Percentiles rank a stretch among this genome's conserved stretches.
Evolutionary conservation across 108 stramenopile genomes (phyloP).

Genomic region (Schizochytrium sp.): DNA sequence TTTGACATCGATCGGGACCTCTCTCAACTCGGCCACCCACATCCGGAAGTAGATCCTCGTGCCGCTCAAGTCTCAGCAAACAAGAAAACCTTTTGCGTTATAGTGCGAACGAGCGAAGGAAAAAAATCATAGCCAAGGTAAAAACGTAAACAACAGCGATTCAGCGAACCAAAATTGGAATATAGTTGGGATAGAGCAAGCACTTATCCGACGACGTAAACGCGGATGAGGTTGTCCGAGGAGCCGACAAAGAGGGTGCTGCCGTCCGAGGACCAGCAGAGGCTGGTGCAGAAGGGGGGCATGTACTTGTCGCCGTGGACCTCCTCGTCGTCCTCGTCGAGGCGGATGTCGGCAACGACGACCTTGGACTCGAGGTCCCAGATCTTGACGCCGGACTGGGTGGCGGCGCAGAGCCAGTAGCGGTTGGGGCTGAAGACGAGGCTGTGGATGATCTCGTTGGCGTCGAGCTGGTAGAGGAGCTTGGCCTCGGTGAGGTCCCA

Average conservation of each 20-base stretch:
- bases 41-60: too few species aligned
- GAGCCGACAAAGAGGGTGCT: conserved; percentile 92
- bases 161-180: not conserved
- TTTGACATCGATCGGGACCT: too few species aligned
- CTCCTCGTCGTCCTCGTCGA: conserved; percentile 54
- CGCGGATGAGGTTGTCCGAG: conserved; percentile 88
- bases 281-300: conserved; percentile 81
- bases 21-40: too few species aligned
- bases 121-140: too few species aligned
- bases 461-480: conserved; percentile 95
- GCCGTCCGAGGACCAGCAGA: conserved; percentile 95
- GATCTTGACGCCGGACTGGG: conserved; percentile 95
- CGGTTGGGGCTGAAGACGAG: conserved; percentile 98
- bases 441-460: conserved; percentile 95
- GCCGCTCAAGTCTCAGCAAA: too few species aligned
- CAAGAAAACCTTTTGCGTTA: too few species aligned
- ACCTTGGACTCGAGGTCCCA: conserved; percentile 98
- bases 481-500: conserved; percentile 99
- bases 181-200: not conserved
- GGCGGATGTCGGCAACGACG: conserved; percentile 86
- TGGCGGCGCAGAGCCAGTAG: conserved; percentile 99
- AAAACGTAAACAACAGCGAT: too few species aligned
- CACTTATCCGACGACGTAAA: conserved; percentile 39
- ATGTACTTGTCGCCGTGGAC: conserved; percentile 52
- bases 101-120: too few species aligned